Evolutionary conservation across 768 basidiomycete species (phyloP).

Genomic region (Pisolithus albus): DNA sequence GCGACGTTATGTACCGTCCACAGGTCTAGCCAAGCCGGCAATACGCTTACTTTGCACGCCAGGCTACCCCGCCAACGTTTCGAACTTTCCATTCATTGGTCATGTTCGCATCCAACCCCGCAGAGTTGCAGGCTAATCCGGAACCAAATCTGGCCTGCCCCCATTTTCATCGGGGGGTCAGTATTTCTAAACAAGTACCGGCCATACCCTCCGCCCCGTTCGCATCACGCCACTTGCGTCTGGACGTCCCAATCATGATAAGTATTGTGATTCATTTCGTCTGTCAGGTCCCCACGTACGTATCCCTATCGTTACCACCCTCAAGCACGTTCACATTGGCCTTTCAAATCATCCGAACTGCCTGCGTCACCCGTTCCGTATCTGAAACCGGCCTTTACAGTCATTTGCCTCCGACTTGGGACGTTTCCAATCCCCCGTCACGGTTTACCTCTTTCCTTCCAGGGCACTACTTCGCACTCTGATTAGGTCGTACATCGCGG

Average conservation of each 20-base stretch:
- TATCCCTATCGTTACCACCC: neutral
- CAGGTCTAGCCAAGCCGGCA: neutral
- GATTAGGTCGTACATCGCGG: too few relatives aligned
- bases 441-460: neutral
- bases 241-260: neutral
- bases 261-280: neutral
- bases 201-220: conserved; percentile 23
- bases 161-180: neutral
- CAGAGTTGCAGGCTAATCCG: neutral
- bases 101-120: neutral
- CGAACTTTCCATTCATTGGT: neutral
- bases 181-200: neutral
- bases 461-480: neutral
- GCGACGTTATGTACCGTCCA: neutral
- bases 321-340: neutral
- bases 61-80: neutral
- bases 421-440: neutral
- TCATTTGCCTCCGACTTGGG: neutral
- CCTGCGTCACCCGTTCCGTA: neutral
- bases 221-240: conserved; percentile 11
- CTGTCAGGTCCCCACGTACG: neutral
- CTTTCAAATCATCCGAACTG: neutral
- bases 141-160: neutral
- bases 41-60: neutral
- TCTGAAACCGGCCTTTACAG: neutral